Evolutionary conservation across 1,139 yeast species (phyloP).

Genomic region (Scheffersomyces segobiensis): DNA sequence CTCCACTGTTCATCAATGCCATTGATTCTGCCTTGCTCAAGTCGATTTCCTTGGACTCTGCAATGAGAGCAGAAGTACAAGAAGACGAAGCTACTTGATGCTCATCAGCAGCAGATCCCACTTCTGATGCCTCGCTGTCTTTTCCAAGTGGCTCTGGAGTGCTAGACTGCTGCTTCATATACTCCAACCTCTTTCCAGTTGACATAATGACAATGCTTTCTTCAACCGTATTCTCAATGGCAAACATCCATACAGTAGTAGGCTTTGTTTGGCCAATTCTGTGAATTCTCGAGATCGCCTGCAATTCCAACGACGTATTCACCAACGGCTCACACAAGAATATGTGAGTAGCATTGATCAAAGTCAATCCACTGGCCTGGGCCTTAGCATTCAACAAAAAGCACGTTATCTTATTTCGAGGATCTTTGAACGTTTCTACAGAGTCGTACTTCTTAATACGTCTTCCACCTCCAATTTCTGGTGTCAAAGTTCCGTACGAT

Average conservation of each 20-base stretch:
- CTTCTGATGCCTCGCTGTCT: neutral
- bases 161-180: conserved; percentile 17
- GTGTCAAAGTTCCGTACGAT: conserved; percentile 37
- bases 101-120: conserved; percentile 5
- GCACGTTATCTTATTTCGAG: conserved; percentile 65
- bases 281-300: conserved; percentile 89
- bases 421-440: conserved; percentile 65
- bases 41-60: conserved; percentile 18
- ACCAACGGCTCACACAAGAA: conserved; percentile 88
- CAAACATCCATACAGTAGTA: conserved; percentile 91
- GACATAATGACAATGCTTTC: conserved; percentile 73
- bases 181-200: conserved; percentile 49
- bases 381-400: conserved; percentile 81
- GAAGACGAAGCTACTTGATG: conserved; percentile 1
- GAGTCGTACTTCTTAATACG: conserved; percentile 36
- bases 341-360: conserved; percentile 89
- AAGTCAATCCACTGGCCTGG: conserved; percentile 86
- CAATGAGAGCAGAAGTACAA: neutral
- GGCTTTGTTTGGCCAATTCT: conserved; percentile 82
- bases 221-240: conserved; percentile 83
- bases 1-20: conserved; percentile 39
- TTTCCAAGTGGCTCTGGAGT: conserved; percentile 5
- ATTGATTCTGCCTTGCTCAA: conserved; percentile 36
- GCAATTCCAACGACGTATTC: conserved; percentile 83
- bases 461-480: conserved; percentile 32